Evolutionary conservation across 148 eudicot genomes (phyloP).

Genomic region (Limonium bicolor): DNA sequence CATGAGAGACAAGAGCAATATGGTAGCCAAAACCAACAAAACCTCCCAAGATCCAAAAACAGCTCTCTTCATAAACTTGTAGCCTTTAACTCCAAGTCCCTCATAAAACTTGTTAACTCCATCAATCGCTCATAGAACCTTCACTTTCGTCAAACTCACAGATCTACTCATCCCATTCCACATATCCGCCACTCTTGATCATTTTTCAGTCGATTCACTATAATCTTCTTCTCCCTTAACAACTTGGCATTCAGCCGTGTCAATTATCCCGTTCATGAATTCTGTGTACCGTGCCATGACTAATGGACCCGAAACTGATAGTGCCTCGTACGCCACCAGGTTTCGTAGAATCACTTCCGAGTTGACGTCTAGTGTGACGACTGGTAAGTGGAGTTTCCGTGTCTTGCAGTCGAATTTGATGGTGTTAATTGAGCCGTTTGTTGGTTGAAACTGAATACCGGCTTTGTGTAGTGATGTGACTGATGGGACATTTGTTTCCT

Average conservation of each 20-base stretch:
- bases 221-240: slow-evolving; percentile 10
- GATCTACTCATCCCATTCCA: slow-evolving; percentile 23
- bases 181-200: slow-evolving; percentile 14
- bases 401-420: slow-evolving; percentile 11
- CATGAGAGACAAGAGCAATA: slow-evolving; percentile 10
- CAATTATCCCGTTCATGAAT: slow-evolving; percentile 22
- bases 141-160: slow-evolving; percentile 14
- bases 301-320: slow-evolving; percentile 9
- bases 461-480: slow-evolving; percentile 1
- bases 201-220: slow-evolving; percentile 13
- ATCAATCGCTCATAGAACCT: slow-evolving; percentile 10
- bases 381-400: slow-evolving; percentile 5
- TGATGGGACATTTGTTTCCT: slow-evolving; percentile 13
- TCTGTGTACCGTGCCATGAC: slow-evolving; percentile 13
- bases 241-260: slow-evolving; percentile 10
- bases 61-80: slow-evolving; percentile 8
- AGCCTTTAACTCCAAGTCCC: slow-evolving; percentile 3
- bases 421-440: slow-evolving; percentile 6
- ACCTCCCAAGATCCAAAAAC: slow-evolving; percentile 16
- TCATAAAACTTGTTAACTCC: slow-evolving; percentile 12
- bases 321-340: slow-evolving; percentile 15
- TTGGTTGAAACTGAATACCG: slow-evolving; percentile 10
- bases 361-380: slow-evolving; percentile 9
- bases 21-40: slow-evolving; percentile 10
- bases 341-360: slow-evolving; percentile 13